Evolutionary conservation across 768 basidiomycete species (phyloP).

Genomic region (Termitomyces sp.): DNA sequence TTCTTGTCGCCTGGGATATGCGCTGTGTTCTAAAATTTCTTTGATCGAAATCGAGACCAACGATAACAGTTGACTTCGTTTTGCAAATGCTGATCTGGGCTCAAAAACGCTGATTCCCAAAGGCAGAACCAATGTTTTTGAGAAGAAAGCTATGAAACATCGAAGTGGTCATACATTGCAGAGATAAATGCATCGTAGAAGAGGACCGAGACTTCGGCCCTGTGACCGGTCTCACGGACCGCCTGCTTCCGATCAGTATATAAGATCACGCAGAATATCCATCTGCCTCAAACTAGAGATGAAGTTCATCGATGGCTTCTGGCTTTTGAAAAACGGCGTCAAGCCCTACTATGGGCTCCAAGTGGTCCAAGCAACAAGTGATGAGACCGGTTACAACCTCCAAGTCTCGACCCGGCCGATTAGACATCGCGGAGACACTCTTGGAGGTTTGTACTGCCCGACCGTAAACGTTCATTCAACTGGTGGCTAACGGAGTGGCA

Average conservation of each 20-base stretch:
- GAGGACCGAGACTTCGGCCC: background rate
- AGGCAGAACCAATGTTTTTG: background rate
- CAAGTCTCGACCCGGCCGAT: slow-evolving; percentile 61
- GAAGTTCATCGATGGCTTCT: slow-evolving; percentile 76
- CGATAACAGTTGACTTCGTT: too few relatives aligned
- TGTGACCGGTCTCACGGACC: background rate
- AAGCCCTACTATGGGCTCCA: slow-evolving; percentile 61
- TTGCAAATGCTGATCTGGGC: too few relatives aligned
- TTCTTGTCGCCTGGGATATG: background rate
- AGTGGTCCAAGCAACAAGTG: slow-evolving; percentile 45
- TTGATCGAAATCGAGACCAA: too few relatives aligned
- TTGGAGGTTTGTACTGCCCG: slow-evolving; percentile 39
- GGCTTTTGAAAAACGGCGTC: slow-evolving; percentile 61
- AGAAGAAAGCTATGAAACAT: background rate
- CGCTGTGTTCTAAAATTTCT: too few relatives aligned
- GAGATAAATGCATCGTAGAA: background rate
- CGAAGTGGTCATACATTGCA: background rate
- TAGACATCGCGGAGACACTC: slow-evolving; percentile 59
- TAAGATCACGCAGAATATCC: background rate
- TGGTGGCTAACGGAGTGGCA: slow-evolving; percentile 18
- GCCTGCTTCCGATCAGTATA: background rate
- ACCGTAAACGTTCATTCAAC: background rate
- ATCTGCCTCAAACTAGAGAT: slow-evolving; percentile 37
- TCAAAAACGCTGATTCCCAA: background rate
- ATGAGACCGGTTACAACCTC: slow-evolving; percentile 47